A percentile compares a stretch with the other conserved stretches of the same genome.
phyloP scores from a whole-genome alignment of 2,329 filamentous ascomycete species.

The Xylaria sp. region DNA sequence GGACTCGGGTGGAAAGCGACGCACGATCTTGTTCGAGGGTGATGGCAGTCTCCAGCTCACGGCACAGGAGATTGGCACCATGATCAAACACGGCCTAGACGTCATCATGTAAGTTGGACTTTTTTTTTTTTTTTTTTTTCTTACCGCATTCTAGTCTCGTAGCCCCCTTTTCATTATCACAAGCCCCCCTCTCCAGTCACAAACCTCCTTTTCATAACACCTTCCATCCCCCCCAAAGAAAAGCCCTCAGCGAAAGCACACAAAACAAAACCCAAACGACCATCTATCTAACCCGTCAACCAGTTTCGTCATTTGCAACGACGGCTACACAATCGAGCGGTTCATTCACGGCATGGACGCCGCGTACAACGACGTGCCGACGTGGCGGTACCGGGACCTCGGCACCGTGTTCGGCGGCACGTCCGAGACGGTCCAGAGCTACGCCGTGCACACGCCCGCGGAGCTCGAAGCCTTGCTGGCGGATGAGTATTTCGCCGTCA shows the following conservation, averaged over 20 bases:
- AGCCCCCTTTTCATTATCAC: too few species aligned
- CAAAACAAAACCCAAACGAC: background rate
- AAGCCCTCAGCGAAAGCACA: background rate
- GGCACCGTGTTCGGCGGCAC: conserved; percentile 73
- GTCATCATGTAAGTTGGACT: conserved; percentile 74
- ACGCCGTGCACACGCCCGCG: conserved; percentile 74
- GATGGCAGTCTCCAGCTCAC: conserved; percentile 90
- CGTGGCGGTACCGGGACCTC: conserved; percentile 78
- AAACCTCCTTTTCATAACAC: background rate
- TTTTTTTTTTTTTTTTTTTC: background rate
- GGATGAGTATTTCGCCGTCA: conserved; percentile 69
- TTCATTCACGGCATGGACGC: conserved; percentile 87
- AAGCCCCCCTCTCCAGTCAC: background rate
- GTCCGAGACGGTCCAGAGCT: conserved; percentile 64
- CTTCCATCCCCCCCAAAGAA: background rate
- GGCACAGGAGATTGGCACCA: conserved; percentile 84
- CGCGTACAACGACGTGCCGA: conserved; percentile 81
- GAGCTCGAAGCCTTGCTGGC: conserved; percentile 74
- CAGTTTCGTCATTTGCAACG: conserved; percentile 85
- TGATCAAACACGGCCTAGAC: conserved; percentile 78
- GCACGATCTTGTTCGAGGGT: conserved; percentile 88
- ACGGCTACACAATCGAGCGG: conserved; percentile 90
- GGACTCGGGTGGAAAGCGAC: conserved; percentile 65
- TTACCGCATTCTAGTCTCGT: too few species aligned
- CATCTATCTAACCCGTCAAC: conserved; percentile 2